Conservation (phyloP, 164 flowering plant species). For the Taxillus chinensis region DNA sequence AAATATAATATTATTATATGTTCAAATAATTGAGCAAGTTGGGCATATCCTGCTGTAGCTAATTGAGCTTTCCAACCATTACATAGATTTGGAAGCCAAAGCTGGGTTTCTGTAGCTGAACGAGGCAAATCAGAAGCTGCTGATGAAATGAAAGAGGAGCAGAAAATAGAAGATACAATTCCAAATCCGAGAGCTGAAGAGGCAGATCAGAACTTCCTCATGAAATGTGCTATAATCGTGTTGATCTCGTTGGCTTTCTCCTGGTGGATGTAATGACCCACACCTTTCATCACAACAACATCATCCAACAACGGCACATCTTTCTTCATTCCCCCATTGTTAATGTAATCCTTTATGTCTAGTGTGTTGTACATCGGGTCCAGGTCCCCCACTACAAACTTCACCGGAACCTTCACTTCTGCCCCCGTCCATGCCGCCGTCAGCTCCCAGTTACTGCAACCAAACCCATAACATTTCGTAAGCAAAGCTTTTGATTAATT, state of each 20-base stretch:
- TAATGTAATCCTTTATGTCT: conserved; percentile 30
- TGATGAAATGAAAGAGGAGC: too few relatives aligned
- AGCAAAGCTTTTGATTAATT: background rate
- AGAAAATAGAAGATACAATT: too few relatives aligned
- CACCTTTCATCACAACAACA: conserved; percentile 35
- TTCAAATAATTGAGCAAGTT: too few relatives aligned
- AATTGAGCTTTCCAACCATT: too few relatives aligned
- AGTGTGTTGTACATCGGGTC: conserved; percentile 32
- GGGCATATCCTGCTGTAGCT: too few relatives aligned
- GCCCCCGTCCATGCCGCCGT: conserved; percentile 39
- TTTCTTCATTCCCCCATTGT: conserved; percentile 29
- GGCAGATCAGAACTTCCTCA: conserved; percentile 23
- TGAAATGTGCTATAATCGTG: conserved; percentile 27
- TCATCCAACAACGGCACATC: conserved; percentile 38
- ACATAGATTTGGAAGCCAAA: too few relatives aligned
- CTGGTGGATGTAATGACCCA: conserved; percentile 40
- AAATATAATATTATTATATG: too few relatives aligned
- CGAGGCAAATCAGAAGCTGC: too few relatives aligned
- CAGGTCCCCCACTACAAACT: conserved; percentile 35
- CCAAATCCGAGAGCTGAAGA: too few relatives aligned
- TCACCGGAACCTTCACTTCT: conserved; percentile 30
- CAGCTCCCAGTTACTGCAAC: conserved; percentile 51
- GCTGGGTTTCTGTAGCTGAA: too few relatives aligned
- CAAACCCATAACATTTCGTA: background rate
- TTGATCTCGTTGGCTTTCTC: conserved; percentile 30